A percentile compares a stretch with the other conserved stretches of the same genome.
Conservation (phyloP, 352 stramenopile genomes). For the Phytophthora tubulina region DNA sequence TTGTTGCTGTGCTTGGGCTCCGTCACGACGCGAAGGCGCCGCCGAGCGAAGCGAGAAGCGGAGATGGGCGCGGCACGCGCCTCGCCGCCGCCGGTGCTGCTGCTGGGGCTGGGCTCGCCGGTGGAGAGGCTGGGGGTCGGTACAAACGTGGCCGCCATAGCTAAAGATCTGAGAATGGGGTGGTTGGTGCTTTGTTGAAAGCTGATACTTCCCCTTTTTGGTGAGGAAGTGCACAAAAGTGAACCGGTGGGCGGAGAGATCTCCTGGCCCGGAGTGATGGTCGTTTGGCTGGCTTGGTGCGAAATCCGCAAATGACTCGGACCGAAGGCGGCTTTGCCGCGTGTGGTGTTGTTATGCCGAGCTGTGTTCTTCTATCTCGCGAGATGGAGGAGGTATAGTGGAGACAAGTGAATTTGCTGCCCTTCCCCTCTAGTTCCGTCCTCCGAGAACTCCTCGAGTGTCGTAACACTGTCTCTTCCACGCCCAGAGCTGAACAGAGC, state of each 20-base stretch:
- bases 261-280: conserved; percentile 21
- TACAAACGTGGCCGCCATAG: conserved; percentile 42
- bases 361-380: conserved; percentile 25
- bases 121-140: conserved; percentile 28
- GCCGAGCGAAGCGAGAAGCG: conserved; percentile 59
- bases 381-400: conserved; percentile 21
- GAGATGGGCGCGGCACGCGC: conserved; percentile 30
- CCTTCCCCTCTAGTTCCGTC: conserved; percentile 37
- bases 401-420: conserved; percentile 21
- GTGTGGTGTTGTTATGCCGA: conserved; percentile 19
- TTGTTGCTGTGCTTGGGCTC: conserved; percentile 87
- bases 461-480: conserved; percentile 51
- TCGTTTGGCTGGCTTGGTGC: conserved; percentile 24
- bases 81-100: conserved; percentile 23
- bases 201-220: conserved; percentile 14
- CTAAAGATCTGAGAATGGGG: background rate
- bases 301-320: conserved; percentile 52
- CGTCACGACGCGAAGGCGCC: conserved; percentile 83
- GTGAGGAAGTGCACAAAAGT: conserved; percentile 11
- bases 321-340: background rate
- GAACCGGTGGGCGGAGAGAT: background rate
- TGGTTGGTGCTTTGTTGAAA: background rate
- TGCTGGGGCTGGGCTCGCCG: conserved; percentile 42
- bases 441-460: conserved; percentile 20
- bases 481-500: conserved; percentile 23